phyloP scores from a whole-genome alignment of 2,329 filamentous ascomycete genomes.

The Berkeleyomyces basicola region DNA sequence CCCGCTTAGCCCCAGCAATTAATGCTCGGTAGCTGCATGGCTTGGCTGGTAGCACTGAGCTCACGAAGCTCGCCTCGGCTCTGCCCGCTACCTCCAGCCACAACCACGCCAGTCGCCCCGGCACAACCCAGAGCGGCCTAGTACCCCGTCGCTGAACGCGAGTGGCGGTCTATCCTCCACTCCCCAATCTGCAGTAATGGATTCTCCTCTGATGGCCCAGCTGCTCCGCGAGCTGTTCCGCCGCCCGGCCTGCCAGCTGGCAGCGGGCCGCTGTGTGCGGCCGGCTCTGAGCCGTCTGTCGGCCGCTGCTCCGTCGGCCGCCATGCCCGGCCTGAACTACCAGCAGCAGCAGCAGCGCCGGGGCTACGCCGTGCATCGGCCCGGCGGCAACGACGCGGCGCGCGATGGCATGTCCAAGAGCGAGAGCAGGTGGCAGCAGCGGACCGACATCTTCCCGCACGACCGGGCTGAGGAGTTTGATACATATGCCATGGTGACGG shows the following conservation, averaged over 20 bases:
- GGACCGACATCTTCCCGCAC: conserved; percentile 54
- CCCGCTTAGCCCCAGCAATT: neutral
- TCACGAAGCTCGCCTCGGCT: neutral
- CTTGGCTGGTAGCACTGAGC: neutral
- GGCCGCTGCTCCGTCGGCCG: conserved; percentile 2
- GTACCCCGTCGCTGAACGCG: neutral
- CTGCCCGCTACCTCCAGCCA: neutral
- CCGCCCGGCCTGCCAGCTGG: conserved; percentile 39
- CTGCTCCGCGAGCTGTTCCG: conserved; percentile 76
- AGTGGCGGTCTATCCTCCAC: neutral
- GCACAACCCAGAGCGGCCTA: neutral
- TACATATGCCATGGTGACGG: conserved; percentile 68
- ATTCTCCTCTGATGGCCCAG: conserved; percentile 60
- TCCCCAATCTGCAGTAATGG: conserved; percentile 38
- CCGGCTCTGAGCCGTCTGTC: conserved; percentile 14
- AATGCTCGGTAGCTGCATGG: neutral
- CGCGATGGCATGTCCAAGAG: conserved; percentile 21
- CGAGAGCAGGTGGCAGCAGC: conserved; percentile 73
- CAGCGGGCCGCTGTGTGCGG: conserved; percentile 24
- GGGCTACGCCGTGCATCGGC: conserved; percentile 15
- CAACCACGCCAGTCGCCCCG: neutral
- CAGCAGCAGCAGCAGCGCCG: conserved; percentile 18
- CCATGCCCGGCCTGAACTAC: conserved; percentile 14
- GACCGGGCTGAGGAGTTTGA: conserved; percentile 71
- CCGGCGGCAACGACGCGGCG: neutral